Evolutionary conservation across 2,329 filamentous ascomycete genomes (phyloP).

Genomic region (Nigrospora osmanthi): DNA sequence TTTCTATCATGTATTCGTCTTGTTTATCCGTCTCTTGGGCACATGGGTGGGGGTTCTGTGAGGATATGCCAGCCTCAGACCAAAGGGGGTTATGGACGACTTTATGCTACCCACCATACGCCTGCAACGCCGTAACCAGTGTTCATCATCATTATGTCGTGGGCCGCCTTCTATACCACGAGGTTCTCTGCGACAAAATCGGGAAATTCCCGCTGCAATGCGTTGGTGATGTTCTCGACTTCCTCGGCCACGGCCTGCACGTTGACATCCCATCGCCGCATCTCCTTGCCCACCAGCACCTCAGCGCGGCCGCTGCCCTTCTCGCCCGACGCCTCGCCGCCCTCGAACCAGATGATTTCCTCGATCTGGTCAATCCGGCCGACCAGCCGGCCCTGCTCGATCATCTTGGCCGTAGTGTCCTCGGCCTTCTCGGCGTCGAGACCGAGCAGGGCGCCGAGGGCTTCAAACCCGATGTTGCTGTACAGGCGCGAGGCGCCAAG

Average conservation of each 20-base stretch:
- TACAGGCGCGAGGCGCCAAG: constrained; percentile 76
- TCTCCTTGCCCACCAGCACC: constrained; percentile 57
- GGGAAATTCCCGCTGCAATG: constrained; percentile 74
- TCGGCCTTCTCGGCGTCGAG: constrained; percentile 77
- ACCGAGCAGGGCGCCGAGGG: constrained; percentile 69
- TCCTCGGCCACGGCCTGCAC: constrained; percentile 83
- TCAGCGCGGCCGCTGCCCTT: constrained; percentile 60
- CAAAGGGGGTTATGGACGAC: not conserved
- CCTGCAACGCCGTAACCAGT: constrained; percentile 3
- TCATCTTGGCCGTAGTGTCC: constrained; percentile 87
- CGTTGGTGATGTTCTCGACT: constrained; percentile 77
- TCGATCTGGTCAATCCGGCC: constrained; percentile 94
- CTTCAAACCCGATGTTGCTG: constrained; percentile 68
- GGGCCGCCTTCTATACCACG: constrained; percentile 24
- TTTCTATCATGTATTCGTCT: constrained; percentile 6
- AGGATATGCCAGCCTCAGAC: not conserved
- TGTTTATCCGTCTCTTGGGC: not conserved
- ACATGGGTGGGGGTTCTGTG: not conserved
- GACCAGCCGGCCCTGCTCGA: constrained; percentile 82
- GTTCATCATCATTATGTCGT: constrained; percentile 1
- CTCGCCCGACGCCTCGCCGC: constrained; percentile 60
- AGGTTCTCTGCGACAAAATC: constrained; percentile 50
- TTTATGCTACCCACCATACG: not conserved
- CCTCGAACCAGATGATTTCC: constrained; percentile 78
- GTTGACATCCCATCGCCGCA: constrained; percentile 83